Evolutionary conservation across 163 green algal genomes (phyloP).

Genomic region (Scenedesmus sp.): DNA sequence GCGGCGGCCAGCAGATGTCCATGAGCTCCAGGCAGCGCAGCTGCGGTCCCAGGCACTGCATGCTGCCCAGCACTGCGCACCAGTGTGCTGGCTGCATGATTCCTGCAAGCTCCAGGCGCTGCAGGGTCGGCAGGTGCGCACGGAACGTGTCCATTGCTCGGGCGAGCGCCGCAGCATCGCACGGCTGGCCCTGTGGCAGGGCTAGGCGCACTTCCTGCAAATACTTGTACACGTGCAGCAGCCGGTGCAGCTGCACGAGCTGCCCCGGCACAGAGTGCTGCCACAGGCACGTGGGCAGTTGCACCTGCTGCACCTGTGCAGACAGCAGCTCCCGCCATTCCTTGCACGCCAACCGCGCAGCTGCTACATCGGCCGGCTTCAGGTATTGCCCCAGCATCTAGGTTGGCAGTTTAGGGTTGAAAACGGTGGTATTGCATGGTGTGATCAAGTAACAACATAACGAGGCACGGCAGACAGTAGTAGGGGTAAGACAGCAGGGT

Average conservation of each 20-base stretch:
- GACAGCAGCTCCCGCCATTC: constrained; percentile 28
- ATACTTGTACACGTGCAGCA: constrained; percentile 18
- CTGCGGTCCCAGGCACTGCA: constrained; percentile 28
- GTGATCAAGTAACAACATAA: neutral
- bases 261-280: constrained; percentile 22
- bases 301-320: neutral
- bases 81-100: constrained; percentile 28
- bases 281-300: constrained; percentile 31
- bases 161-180: neutral
- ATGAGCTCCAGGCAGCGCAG: constrained; percentile 1
- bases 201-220: neutral
- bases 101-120: constrained; percentile 14
- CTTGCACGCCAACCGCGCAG: constrained; percentile 32
- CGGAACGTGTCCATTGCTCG: constrained; percentile 20
- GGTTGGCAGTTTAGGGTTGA: neutral
- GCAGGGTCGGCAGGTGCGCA: constrained; percentile 13
- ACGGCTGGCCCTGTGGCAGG: neutral
- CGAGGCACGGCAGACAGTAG: neutral
- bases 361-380: neutral
- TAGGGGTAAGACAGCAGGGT: neutral
- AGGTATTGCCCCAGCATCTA: constrained; percentile 38
- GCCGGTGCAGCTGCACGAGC: constrained; percentile 26
- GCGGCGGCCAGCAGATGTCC: constrained; percentile 42
- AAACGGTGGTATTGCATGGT: neutral
- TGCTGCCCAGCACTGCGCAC: constrained; percentile 13